Percentiles rank a stretch among this genome's conserved stretches.
Evolutionary conservation across 768 basidiomycete species (phyloP).

Genomic region (Boletus tomentosulus): DNA sequence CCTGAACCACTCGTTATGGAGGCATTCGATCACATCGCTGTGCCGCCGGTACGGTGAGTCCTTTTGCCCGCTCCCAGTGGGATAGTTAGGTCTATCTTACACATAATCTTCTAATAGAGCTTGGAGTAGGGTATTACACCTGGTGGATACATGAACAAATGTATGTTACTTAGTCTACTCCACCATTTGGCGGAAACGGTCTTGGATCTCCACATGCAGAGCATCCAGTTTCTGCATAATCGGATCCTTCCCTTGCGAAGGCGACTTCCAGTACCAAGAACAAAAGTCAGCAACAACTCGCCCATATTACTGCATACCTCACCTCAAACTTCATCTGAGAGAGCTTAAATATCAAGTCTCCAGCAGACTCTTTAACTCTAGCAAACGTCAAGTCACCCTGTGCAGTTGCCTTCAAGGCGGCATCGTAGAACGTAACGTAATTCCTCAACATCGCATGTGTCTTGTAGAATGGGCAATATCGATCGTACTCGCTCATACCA

Average conservation of each 20-base stretch:
- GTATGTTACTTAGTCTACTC: constrained; percentile 45
- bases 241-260: constrained; percentile 82
- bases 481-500: constrained; percentile 96
- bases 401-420: constrained; percentile 80
- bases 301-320: constrained; percentile 17
- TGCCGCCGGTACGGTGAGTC: too few relatives aligned
- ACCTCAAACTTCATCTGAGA: constrained; percentile 99
- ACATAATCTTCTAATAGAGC: not conserved
- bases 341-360: constrained; percentile 93
- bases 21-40: too few relatives aligned
- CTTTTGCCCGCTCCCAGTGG: too few relatives aligned
- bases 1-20: too few relatives aligned
- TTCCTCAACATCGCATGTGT: constrained; percentile 93
- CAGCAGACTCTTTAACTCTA: constrained; percentile 80
- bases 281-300: constrained; percentile 7
- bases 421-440: constrained; percentile 91
- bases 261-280: constrained; percentile 50
- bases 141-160: constrained; percentile 18
- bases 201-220: constrained; percentile 81
- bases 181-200: constrained; percentile 84
- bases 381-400: constrained; percentile 80
- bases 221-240: constrained; percentile 81
- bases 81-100: constrained; percentile 20
- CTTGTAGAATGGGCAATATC: constrained; percentile 99
- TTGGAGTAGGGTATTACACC: constrained; percentile 18